phyloP scores from a whole-genome alignment of 495 filamentous ascomycete genomes.

The Apiosordaria backusii region DNA sequence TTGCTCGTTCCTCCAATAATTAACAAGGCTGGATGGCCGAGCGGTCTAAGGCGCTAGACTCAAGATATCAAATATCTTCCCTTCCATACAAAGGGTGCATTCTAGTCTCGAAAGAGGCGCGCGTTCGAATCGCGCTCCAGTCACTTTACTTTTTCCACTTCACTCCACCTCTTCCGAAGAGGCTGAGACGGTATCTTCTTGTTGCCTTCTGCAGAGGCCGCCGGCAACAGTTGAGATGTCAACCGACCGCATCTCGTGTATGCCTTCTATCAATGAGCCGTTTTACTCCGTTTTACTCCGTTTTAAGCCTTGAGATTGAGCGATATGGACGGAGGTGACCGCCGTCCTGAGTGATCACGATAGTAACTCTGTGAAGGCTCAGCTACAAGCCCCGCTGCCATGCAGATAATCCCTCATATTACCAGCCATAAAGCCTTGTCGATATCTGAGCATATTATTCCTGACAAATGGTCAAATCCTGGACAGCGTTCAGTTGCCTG shows the following conservation, averaged over 20 bases:
- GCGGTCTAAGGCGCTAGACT: constrained; percentile 37
- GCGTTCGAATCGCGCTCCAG: constrained; percentile 37
- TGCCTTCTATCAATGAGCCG: not conserved
- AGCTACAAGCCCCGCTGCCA: not conserved
- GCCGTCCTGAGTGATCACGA: not conserved
- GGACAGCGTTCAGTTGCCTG: not conserved
- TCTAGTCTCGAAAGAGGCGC: constrained; percentile 36
- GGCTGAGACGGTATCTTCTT: not conserved
- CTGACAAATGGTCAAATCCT: not conserved
- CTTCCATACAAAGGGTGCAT: constrained; percentile 21
- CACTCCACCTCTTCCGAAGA: not conserved
- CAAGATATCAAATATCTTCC: constrained; percentile 19
- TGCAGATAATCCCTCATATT: not conserved
- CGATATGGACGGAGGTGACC: not conserved
- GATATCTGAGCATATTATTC: not conserved
- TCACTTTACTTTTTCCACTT: constrained; percentile 16
- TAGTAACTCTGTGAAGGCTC: not conserved
- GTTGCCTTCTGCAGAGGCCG: not conserved
- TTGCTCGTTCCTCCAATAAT: not conserved
- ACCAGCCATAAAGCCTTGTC: not conserved
- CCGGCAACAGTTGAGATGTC: not conserved
- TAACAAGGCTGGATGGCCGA: constrained; percentile 31
- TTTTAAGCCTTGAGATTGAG: not conserved
- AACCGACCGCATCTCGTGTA: not conserved
- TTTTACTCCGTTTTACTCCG: not conserved